Evolutionary conservation across 352 stramenopile genomes (phyloP).

Genomic region (Globisporangium abappressorium): DNA sequence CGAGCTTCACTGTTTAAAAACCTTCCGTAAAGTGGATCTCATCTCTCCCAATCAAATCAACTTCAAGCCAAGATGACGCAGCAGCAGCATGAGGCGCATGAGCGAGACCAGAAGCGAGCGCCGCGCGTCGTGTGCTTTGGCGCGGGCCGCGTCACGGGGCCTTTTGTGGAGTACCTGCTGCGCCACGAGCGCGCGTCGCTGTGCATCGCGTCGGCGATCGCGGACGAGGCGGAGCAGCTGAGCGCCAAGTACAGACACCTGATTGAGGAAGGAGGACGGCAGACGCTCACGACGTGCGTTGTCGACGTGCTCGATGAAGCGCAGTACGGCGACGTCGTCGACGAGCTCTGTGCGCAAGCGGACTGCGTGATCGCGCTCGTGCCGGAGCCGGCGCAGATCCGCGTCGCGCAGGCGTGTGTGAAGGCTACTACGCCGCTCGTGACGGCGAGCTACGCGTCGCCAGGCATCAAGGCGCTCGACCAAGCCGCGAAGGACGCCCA

Average conservation of each 20-base stretch:
- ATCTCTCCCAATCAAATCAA: neutral
- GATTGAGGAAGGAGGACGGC: neutral
- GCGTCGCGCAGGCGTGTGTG: conserved; percentile 69
- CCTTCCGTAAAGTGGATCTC: too few relatives aligned
- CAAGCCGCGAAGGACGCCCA: conserved; percentile 40
- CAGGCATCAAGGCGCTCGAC: conserved; percentile 63
- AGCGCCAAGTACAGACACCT: conserved; percentile 22
- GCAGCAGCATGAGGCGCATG: neutral
- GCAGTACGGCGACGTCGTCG: conserved; percentile 7
- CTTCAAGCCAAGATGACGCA: neutral
- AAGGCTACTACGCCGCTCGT: conserved; percentile 62
- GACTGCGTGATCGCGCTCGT: conserved; percentile 85
- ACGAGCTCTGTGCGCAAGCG: conserved; percentile 27
- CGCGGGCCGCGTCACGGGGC: conserved; percentile 39
- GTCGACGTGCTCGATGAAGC: conserved; percentile 25
- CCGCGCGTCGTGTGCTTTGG: conserved; percentile 41
- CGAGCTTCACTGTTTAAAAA: too few relatives aligned
- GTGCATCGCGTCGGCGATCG: conserved; percentile 24
- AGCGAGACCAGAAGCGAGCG: neutral
- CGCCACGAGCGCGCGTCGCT: conserved; percentile 21
- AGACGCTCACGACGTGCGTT: conserved; percentile 14
- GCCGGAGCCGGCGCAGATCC: conserved; percentile 74
- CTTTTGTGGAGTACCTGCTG: conserved; percentile 39
- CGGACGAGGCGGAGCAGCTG: conserved; percentile 29
- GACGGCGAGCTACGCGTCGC: conserved; percentile 88